Percentiles rank a stretch among this genome's conserved stretches.
Evolutionary conservation across 2,329 filamentous ascomycete species (phyloP).

Genomic region (Arthrinium phaeospermum): DNA sequence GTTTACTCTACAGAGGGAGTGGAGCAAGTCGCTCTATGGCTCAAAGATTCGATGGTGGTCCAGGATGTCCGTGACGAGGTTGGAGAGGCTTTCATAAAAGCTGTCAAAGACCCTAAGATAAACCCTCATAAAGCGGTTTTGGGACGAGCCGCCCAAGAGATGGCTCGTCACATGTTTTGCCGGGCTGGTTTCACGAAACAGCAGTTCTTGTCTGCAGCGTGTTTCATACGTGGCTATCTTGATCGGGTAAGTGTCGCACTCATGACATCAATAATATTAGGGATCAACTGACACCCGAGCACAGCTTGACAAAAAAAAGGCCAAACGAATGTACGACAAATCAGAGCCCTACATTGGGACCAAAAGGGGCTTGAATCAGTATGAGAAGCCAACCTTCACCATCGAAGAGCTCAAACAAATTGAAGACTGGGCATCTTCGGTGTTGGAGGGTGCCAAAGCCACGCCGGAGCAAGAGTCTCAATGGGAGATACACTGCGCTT

Average conservation of each 20-base stretch:
- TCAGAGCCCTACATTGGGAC: conserved; percentile 26
- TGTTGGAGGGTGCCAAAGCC: conserved; percentile 29
- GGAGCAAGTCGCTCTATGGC: conserved; percentile 34
- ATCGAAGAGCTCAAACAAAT: conserved; percentile 31
- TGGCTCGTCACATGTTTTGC: conserved; percentile 37
- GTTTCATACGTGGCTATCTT: conserved; percentile 37
- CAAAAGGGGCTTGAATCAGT: background rate
- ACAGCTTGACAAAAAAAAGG: conserved; percentile 33
- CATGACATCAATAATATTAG: background rate
- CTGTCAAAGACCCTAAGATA: conserved; percentile 27
- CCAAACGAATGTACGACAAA: conserved; percentile 31
- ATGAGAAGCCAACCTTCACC: conserved; percentile 25
- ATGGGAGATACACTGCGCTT: conserved; percentile 39
- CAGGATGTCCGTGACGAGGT: conserved; percentile 29
- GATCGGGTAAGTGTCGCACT: conserved; percentile 31
- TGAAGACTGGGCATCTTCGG: conserved; percentile 33
- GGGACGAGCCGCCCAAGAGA: conserved; percentile 31
- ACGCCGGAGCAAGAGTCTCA: conserved; percentile 30
- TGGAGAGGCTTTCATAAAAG: conserved; percentile 28
- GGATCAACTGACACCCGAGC: conserved; percentile 25
- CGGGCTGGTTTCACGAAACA: conserved; percentile 36
- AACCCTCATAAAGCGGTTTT: conserved; percentile 34
- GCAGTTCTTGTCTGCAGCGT: conserved; percentile 34
- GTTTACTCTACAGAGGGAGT: conserved; percentile 35
- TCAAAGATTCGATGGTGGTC: conserved; percentile 36